Conservation (phyloP, 2,329 filamentous ascomycete species). For the Arachnomyces sp. region DNA sequence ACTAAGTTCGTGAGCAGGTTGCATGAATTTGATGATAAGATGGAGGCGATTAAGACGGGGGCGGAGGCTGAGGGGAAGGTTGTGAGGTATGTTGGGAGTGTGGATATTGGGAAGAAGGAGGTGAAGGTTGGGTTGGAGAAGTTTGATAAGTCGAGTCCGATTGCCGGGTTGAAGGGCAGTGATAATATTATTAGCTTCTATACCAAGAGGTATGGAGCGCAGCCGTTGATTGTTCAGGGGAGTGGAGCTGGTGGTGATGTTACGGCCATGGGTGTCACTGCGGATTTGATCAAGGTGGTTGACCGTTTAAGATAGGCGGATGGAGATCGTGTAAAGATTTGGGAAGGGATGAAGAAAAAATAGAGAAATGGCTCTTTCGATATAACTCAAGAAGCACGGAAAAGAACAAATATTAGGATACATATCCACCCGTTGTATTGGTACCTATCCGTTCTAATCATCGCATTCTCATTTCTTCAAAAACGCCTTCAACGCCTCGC, state of each 20-base stretch:
- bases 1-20: conserved; percentile 80
- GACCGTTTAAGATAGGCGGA: conserved; percentile 58
- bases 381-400: not conserved
- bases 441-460: no score
- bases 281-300: conserved; percentile 83
- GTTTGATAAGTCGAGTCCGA: conserved; percentile 80
- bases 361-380: not conserved
- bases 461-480: conserved; percentile 26
- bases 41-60: conserved; percentile 80
- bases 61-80: conserved; percentile 86
- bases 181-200: conserved; percentile 99
- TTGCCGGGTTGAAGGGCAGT: conserved; percentile 90
- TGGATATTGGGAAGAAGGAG: conserved; percentile 70
- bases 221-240: conserved; percentile 89
- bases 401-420: not conserved
- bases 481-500: conserved; percentile 46
- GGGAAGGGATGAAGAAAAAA: conserved; percentile 17
- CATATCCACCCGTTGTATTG: no score
- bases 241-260: conserved; percentile 91
- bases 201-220: conserved; percentile 85
- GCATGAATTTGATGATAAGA: conserved; percentile 75
- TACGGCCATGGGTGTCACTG: conserved; percentile 96
- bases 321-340: conserved; percentile 5
- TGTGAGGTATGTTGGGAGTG: conserved; percentile 85
- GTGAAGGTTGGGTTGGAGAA: conserved; percentile 91